Percentiles rank a stretch among this genome's conserved stretches.
These are phyloP conservation scores for Quillaja saponaria DNA, from an alignment of 306 rosid genomes.

Conservation along the genomic window DNA sequence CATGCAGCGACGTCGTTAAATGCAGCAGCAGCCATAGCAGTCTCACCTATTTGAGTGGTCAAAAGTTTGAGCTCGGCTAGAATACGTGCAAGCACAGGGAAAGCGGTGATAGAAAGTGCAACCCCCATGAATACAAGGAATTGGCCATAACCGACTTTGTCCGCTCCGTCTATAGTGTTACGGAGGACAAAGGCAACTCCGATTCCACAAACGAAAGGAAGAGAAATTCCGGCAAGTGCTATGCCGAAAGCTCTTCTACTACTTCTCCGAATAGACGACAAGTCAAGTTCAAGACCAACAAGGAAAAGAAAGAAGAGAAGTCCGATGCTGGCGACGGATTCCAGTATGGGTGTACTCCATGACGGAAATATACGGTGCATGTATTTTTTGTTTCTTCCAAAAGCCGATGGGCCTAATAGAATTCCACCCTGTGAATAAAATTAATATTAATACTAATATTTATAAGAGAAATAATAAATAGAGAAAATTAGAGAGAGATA, in stretches of 20 bases:
- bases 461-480: neutral
- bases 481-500: neutral
- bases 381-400: conserved; percentile 59
- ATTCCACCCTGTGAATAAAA: conserved; percentile 66
- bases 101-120: conserved; percentile 83
- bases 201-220: conserved; percentile 68
- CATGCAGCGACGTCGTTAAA: conserved; percentile 88
- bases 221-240: conserved; percentile 67
- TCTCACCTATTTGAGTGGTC: conserved; percentile 69
- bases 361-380: conserved; percentile 55
- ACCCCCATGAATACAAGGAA: conserved; percentile 86
- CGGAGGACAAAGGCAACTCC: conserved; percentile 73
- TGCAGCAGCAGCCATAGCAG: conserved; percentile 92
- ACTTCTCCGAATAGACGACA: conserved; percentile 62
- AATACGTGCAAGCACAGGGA: conserved; percentile 87
- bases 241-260: conserved; percentile 56
- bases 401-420: conserved; percentile 72
- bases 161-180: conserved; percentile 56
- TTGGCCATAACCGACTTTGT: conserved; percentile 54
- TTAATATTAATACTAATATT: neutral
- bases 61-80: conserved; percentile 81
- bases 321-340: conserved; percentile 78
- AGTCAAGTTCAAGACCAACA: conserved; percentile 71
- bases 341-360: conserved; percentile 72
- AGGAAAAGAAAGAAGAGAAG: conserved; percentile 75